phyloP scores from a whole-genome alignment of 2,329 filamentous ascomycete species.

The Rutstroemia sp. region DNA sequence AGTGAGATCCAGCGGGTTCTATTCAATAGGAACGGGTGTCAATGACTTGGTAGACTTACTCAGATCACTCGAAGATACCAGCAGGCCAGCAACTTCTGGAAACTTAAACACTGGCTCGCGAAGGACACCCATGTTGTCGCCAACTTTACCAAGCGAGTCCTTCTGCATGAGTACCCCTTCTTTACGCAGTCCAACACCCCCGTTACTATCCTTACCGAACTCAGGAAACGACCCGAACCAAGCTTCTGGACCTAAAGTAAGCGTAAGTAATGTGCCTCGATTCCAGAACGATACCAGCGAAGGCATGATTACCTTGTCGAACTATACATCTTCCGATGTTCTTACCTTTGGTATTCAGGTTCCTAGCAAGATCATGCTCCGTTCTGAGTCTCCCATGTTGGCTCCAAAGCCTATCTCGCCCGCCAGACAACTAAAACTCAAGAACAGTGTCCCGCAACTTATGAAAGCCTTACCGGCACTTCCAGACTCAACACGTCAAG shows the following conservation, averaged over 20 bases:
- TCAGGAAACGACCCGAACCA: not conserved
- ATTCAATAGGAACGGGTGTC: constrained; percentile 14
- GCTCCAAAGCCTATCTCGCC: constrained; percentile 30
- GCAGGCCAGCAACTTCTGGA: not conserved
- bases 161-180: constrained; percentile 4
- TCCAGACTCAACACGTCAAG: constrained; percentile 13
- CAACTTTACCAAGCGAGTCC: constrained; percentile 14
- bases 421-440: constrained; percentile 27
- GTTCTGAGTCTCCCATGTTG: constrained; percentile 26
- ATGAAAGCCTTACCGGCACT: constrained; percentile 30
- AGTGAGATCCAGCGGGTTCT: constrained; percentile 13
- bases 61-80: constrained; percentile 8
- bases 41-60: constrained; percentile 15
- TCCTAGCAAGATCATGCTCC: constrained; percentile 17
- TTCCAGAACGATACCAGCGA: constrained; percentile 2
- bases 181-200: constrained; percentile 1
- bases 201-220: constrained; percentile 10
- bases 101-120: constrained; percentile 1
- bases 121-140: constrained; percentile 16
- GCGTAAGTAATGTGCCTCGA: not conserved
- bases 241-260: not conserved
- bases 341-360: constrained; percentile 18
- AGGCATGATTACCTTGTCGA: not conserved
- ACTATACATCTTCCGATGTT: constrained; percentile 6
- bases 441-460: constrained; percentile 29